Evolutionary conservation across 108 stramenopile genomes (phyloP).

Genomic region (Halocafeteria seosinensis): DNA sequence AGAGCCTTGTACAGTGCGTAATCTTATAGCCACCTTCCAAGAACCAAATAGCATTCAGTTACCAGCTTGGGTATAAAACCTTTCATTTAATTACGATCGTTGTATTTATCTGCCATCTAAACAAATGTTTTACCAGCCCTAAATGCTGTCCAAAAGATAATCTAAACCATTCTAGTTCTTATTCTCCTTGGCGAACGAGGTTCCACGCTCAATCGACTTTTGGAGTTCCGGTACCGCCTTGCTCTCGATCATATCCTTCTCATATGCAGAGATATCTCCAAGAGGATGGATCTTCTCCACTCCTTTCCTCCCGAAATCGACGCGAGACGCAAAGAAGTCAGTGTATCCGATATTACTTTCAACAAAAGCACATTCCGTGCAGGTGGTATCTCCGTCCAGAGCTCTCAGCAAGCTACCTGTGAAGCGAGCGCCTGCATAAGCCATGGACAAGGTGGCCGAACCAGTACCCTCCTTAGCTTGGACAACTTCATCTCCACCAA

Average conservation of each 20-base stretch:
- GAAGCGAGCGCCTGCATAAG: constrained; percentile 86
- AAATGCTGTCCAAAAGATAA: too few species aligned
- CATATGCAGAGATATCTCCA: constrained; percentile 67
- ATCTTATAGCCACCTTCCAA: too few species aligned
- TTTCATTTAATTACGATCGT: too few species aligned
- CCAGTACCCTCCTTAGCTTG: constrained; percentile 98
- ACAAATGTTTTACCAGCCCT: too few species aligned
- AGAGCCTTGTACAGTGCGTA: too few species aligned
- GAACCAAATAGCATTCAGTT: too few species aligned
- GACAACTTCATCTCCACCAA: constrained; percentile 98
- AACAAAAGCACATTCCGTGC: constrained; percentile 83
- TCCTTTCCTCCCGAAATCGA: constrained; percentile 78
- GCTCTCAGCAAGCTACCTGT: constrained; percentile 74
- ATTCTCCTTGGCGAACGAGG: constrained; percentile 60
- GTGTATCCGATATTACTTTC: constrained; percentile 75
- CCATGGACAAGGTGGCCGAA: constrained; percentile 87
- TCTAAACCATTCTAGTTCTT: too few species aligned
- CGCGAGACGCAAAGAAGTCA: constrained; percentile 78
- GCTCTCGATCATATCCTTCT: constrained; percentile 73
- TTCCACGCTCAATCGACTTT: constrained; percentile 82
- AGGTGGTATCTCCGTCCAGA: constrained; percentile 59
- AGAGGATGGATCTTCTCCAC: constrained; percentile 66
- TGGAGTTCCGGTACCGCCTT: constrained; percentile 87
- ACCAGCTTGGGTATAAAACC: too few species aligned
- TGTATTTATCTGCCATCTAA: too few species aligned